Conservation (phyloP, 768 basidiomycete genomes). For the Cyathus striatus region DNA sequence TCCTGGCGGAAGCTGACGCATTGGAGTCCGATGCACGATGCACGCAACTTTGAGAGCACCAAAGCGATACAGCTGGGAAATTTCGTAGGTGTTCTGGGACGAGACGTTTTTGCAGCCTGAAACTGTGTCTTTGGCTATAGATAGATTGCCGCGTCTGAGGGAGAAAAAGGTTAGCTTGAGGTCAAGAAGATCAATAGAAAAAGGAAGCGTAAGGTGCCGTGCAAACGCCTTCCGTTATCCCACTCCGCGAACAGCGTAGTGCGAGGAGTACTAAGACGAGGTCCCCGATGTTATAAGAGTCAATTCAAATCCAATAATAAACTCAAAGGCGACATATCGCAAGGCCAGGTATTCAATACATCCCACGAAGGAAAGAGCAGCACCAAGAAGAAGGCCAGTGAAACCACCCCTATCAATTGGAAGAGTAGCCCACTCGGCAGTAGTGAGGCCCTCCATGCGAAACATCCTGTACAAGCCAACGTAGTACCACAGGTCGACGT, state of each 20-base stretch:
- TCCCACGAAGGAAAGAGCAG: too few species aligned
- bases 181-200: too few species aligned
- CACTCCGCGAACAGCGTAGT: too few species aligned
- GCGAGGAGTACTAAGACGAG: too few species aligned
- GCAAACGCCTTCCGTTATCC: too few species aligned
- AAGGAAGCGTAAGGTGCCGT: too few species aligned
- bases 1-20: constrained; percentile 72
- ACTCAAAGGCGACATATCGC: too few species aligned
- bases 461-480: constrained; percentile 74
- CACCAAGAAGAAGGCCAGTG: too few species aligned
- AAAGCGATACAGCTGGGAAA: constrained; percentile 62
- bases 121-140: constrained; percentile 70
- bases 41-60: constrained; percentile 74
- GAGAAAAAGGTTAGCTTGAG: too few species aligned
- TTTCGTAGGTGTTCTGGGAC: constrained; percentile 75
- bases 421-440: constrained; percentile 66
- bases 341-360: too few species aligned
- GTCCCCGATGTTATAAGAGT: too few species aligned
- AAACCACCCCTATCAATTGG: constrained; percentile 55
- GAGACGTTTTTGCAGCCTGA: constrained; percentile 68
- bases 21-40: constrained; percentile 64
- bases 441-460: constrained; percentile 56
- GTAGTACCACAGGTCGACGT: constrained; percentile 80
- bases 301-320: too few species aligned
- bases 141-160: constrained; percentile 59